phyloP scores from a whole-genome alignment of 306 rosid genomes.

The Pachyrhizus erosus region DNA sequence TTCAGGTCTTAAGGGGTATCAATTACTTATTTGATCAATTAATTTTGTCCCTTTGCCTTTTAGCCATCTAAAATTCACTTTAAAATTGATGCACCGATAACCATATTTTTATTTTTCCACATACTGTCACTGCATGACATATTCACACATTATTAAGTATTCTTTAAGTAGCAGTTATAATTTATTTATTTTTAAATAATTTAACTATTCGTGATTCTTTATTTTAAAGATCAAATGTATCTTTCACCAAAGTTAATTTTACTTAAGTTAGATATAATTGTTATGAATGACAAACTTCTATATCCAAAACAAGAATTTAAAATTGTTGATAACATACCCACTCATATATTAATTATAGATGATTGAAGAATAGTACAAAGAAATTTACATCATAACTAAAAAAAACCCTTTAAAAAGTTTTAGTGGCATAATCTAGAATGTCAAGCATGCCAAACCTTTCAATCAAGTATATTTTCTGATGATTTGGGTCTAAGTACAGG shows the following conservation, averaged over 20 bases:
- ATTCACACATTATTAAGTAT: background rate
- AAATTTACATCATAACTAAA: background rate
- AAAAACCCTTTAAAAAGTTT: background rate
- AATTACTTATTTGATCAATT: constrained; percentile 32
- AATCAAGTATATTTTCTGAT: constrained; percentile 40
- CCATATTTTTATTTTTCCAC: background rate
- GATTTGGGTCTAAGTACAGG: constrained; percentile 25
- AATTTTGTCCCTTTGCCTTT: constrained; percentile 32
- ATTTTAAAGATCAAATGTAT: no score
- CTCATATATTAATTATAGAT: background rate
- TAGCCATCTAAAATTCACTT: background rate
- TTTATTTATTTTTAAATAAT: no score
- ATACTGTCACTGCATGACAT: background rate
- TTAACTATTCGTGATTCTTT: no score
- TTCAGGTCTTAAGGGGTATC: constrained; percentile 22
- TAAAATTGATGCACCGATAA: background rate
- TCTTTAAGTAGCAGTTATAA: no score
- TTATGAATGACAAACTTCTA: no score
- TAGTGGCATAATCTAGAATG: constrained; percentile 15
- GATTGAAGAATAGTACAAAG: background rate
- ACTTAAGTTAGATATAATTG: no score
- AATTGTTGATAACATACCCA: background rate
- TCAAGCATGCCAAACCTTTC: constrained; percentile 37
- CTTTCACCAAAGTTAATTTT: no score
- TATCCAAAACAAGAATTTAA: no score